Percentiles rank a stretch among this genome's conserved stretches.
Evolutionary conservation across 2,329 filamentous ascomycete genomes (phyloP).

Genomic region (Rutstroemia sp.): DNA sequence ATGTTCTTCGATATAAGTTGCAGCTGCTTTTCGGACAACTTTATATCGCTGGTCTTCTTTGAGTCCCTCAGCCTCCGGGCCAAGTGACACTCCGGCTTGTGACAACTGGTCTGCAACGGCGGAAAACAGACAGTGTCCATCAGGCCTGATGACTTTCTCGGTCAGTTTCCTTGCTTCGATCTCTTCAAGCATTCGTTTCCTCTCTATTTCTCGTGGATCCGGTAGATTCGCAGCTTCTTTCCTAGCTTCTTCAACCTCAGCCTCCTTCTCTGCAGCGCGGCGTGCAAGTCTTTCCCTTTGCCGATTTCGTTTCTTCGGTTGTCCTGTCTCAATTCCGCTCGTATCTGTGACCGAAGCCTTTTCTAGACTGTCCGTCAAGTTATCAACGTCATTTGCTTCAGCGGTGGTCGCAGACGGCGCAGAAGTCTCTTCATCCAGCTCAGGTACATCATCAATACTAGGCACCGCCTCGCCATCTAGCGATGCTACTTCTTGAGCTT

Average conservation of each 20-base stretch:
- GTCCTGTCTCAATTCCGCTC: constrained; percentile 18
- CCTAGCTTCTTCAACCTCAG: constrained; percentile 58
- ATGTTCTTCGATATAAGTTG: constrained; percentile 68
- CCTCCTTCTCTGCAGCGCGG: constrained; percentile 77
- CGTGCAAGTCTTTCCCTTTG: constrained; percentile 88
- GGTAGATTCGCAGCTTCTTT: constrained; percentile 69
- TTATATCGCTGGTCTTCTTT: constrained; percentile 48
- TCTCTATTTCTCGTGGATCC: constrained; percentile 64
- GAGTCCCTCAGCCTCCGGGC: constrained; percentile 20
- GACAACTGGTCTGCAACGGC: constrained; percentile 80
- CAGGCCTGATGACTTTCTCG: constrained; percentile 76
- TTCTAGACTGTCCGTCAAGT: constrained; percentile 16
- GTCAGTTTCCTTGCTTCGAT: constrained; percentile 57
- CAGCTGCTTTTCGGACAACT: constrained; percentile 61
- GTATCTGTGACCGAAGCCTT: constrained; percentile 19
- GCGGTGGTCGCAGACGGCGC: constrained; percentile 3
- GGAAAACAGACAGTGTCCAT: constrained; percentile 93
- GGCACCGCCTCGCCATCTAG: constrained; percentile 28
- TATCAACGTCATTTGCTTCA: constrained; percentile 13
- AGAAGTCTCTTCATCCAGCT: constrained; percentile 12
- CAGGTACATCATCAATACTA: constrained; percentile 14
- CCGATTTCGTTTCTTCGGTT: constrained; percentile 67
- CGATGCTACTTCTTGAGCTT: constrained; percentile 51
- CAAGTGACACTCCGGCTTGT: constrained; percentile 41
- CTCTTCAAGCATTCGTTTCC: constrained; percentile 58